A percentile compares a stretch with the other conserved stretches of the same genome.
Evolutionary conservation across 257 asterid genomes (phyloP).

Genomic region (Linderniella brevidens): DNA sequence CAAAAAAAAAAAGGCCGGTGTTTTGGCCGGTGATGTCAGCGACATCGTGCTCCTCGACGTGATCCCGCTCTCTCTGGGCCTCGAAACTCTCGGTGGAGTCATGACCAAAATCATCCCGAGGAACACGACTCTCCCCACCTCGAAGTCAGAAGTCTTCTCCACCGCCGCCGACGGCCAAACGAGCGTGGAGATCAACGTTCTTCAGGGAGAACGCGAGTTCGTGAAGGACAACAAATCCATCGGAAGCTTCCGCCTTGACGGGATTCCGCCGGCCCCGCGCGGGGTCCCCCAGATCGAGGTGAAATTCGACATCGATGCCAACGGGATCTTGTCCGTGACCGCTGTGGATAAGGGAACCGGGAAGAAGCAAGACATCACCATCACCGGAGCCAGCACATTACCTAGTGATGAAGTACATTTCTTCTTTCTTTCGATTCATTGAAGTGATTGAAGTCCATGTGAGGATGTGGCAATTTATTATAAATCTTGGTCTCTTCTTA

Average conservation of each 20-base stretch:
- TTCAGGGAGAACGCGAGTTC: slow-evolving; percentile 96
- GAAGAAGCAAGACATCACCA: slow-evolving; percentile 93
- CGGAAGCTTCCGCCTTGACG: slow-evolving; percentile 98
- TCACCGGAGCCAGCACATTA: slow-evolving; percentile 95
- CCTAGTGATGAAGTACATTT: slow-evolving; percentile 71
- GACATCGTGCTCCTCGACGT: slow-evolving; percentile 93
- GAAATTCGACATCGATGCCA: slow-evolving; percentile 92
- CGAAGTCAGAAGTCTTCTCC: slow-evolving; percentile 95
- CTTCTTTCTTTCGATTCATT: too few relatives aligned
- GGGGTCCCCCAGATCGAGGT: slow-evolving; percentile 98
- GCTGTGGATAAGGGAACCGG: slow-evolving; percentile 95
- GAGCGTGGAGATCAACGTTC: slow-evolving; percentile 91
- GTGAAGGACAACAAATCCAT: slow-evolving; percentile 92
- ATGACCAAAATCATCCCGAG: slow-evolving; percentile 95
- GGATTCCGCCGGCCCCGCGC: slow-evolving; percentile 97
- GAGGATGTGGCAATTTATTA: too few relatives aligned
- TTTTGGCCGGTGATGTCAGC: slow-evolving; percentile 92
- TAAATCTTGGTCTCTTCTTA: background rate
- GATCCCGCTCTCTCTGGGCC: slow-evolving; percentile 77
- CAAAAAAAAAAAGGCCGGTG: slow-evolving; percentile 65
- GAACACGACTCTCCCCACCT: slow-evolving; percentile 87
- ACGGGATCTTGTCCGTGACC: slow-evolving; percentile 85
- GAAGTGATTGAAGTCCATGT: too few relatives aligned
- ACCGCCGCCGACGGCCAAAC: slow-evolving; percentile 99
- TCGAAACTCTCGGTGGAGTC: slow-evolving; percentile 97